These are phyloP conservation scores for Graphilbum sp. DNA, from an alignment of 2,329 filamentous ascomycete species.

Conservation along the genomic window DNA sequence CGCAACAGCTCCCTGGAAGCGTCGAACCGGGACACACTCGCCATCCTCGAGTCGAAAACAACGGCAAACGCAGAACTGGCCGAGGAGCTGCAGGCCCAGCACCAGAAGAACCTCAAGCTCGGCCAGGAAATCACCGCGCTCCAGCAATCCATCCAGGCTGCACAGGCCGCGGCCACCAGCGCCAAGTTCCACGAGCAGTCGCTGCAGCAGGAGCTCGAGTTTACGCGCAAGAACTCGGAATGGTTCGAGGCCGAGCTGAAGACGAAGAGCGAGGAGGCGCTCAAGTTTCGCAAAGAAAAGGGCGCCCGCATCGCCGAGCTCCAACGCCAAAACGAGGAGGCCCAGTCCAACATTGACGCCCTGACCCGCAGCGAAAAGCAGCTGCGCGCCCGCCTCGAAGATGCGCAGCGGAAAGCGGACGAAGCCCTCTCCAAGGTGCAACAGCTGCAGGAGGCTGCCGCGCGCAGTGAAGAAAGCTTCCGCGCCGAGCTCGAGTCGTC, in stretches of 20 bases:
- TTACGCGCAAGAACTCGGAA: constrained; percentile 78
- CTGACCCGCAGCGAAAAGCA: constrained; percentile 66
- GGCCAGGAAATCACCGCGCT: constrained; percentile 66
- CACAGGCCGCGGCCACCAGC: constrained; percentile 62
- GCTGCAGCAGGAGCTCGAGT: constrained; percentile 76
- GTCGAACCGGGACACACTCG: constrained; percentile 79
- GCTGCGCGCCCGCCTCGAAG: constrained; percentile 65
- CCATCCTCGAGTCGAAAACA: constrained; percentile 79
- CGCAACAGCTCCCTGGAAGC: constrained; percentile 78
- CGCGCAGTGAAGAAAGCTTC: constrained; percentile 72
- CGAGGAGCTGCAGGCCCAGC: constrained; percentile 73
- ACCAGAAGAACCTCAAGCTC: constrained; percentile 73
- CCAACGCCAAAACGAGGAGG: constrained; percentile 77
- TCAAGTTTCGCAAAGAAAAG: constrained; percentile 91
- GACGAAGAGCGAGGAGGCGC: constrained; percentile 70
- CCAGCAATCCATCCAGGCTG: constrained; percentile 69
- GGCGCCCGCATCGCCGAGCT: constrained; percentile 75
- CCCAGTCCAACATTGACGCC: constrained; percentile 57
- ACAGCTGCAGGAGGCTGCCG: constrained; percentile 67
- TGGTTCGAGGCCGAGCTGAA: constrained; percentile 89
- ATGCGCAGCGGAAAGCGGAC: constrained; percentile 73
- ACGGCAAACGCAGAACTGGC: constrained; percentile 72
- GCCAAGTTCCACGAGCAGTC: constrained; percentile 84
- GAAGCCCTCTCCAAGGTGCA: constrained; percentile 70
- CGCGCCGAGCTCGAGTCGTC: constrained; percentile 72